Percentiles rank a stretch among this genome's conserved stretches.
These are phyloP conservation scores for Penicillium sp. DNA, from an alignment of 2,329 filamentous ascomycete genomes.

Conservation along the genomic window DNA sequence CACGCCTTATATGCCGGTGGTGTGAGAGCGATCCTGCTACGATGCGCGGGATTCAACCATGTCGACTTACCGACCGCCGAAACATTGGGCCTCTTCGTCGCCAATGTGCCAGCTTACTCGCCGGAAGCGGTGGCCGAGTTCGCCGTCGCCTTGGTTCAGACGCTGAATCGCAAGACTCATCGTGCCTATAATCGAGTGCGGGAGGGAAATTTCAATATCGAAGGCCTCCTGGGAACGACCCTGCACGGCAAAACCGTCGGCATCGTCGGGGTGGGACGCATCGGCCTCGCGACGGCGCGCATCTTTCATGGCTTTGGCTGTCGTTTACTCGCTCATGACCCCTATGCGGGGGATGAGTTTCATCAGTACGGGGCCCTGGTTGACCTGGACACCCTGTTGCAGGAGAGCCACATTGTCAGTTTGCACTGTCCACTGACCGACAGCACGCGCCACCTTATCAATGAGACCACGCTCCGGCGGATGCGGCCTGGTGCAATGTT, in stretches of 20 bases:
- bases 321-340: slow-evolving; percentile 62
- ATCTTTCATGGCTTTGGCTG: slow-evolving; percentile 69
- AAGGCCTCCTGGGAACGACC: slow-evolving; percentile 60
- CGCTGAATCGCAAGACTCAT: slow-evolving; percentile 67
- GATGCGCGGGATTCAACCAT: slow-evolving; percentile 70
- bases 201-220: slow-evolving; percentile 67
- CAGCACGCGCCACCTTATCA: slow-evolving; percentile 62
- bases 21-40: slow-evolving; percentile 61
- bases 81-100: slow-evolving; percentile 59
- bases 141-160: slow-evolving; percentile 66
- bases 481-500: slow-evolving; percentile 64
- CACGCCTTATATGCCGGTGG: slow-evolving; percentile 51
- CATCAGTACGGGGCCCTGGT: slow-evolving; percentile 53
- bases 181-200: slow-evolving; percentile 68
- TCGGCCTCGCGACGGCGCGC: slow-evolving; percentile 62
- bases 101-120: slow-evolving; percentile 68
- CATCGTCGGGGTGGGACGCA: slow-evolving; percentile 65
- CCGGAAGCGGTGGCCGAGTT: slow-evolving; percentile 72
- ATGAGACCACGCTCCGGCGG: slow-evolving; percentile 51
- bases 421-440: slow-evolving; percentile 67
- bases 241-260: slow-evolving; percentile 67
- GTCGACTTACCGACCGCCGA: slow-evolving; percentile 61
- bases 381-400: slow-evolving; percentile 57
- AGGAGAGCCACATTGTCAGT: slow-evolving; percentile 61
- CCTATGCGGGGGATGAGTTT: slow-evolving; percentile 54